Evolutionary conservation across 1,284 basidiomycete genomes (phyloP), one percentile per base, ranked within the genome.

Genomic region (Tilletia indica): DNA sequence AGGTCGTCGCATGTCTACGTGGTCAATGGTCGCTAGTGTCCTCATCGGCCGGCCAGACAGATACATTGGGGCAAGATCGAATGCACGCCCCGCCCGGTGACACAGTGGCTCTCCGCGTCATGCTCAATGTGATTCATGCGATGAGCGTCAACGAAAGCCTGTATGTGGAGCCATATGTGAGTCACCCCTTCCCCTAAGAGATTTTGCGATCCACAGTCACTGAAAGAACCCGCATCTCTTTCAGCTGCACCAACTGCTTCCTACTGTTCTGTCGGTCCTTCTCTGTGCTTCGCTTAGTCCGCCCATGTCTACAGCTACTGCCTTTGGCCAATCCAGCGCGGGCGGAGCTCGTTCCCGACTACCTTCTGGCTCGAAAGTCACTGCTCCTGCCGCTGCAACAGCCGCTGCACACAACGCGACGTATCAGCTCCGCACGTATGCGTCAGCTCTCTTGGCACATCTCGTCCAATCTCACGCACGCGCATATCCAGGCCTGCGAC

Each of bases 121-220:
- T 83, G 72, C 73, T 82, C 45, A 73, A 74, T 72, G 78, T 82
- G 25, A 70, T 83, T 47, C 77, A 80, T 61, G 78, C 79, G 8
- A 72, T 83, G 58, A 73, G 83, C 38, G 71, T 76, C 47, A 77
- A 99, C 95, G 83, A 88, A 87, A 69, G 91, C 91, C 2, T 99
- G n/a, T 97, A 96, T 81, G 90, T 98, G 38, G 96, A 99, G 85
- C 96, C 95, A 63, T 98, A 97, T 82, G 93, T 96, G 81, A 85
- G 93, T 88, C 38, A 54, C 25, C 1, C 38, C 25, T 39, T 21
- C 14, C 19, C 38, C 2, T 45, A 14, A 16, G 14, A 19, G 11
- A 12, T 21, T 34, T 16, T 73, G n/a, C n/a, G 68, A 58, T n/a
- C 12, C 2, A 31, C 21, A 58, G 25, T 12, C 6, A 25, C 56